Conservation (phyloP, 2,329 filamentous ascomycete species). For the Colletotrichum ledebouriae region DNA sequence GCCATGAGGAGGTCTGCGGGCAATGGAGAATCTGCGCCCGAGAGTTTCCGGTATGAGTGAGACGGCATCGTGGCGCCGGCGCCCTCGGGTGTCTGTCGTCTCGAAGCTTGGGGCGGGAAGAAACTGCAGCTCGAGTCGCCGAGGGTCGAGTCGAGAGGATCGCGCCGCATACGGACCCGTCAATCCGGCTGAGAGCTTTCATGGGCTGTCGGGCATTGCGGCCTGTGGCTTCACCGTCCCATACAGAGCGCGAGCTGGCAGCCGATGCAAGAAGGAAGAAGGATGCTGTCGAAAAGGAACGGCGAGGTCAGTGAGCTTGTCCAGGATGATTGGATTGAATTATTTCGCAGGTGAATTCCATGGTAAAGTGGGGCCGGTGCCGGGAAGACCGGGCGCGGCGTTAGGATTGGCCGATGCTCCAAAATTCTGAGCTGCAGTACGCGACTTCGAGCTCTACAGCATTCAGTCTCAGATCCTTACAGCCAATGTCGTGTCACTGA, state of each 20-base stretch:
- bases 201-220: constrained; percentile 68
- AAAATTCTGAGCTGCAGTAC: constrained; percentile 41
- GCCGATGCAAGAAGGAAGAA: neutral
- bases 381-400: constrained; percentile 27
- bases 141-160: constrained; percentile 63
- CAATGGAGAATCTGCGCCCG: constrained; percentile 44
- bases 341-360: constrained; percentile 38
- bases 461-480: neutral
- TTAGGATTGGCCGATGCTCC: constrained; percentile 43
- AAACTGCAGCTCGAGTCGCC: constrained; percentile 30
- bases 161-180: constrained; percentile 71
- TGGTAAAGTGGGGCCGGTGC: constrained; percentile 29
- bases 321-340: constrained; percentile 34
- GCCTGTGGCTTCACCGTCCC: constrained; percentile 37
- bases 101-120: constrained; percentile 34
- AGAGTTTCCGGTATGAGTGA: constrained; percentile 3
- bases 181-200: constrained; percentile 71
- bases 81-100: constrained; percentile 31
- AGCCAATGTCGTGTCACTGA: constrained; percentile 3
- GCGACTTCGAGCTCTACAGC: constrained; percentile 11
- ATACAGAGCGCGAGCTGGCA: constrained; percentile 24
- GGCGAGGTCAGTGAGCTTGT: constrained; percentile 28
- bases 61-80: constrained; percentile 28
- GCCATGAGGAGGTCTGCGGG: constrained; percentile 54
- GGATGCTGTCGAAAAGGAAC: neutral